A percentile compares a stretch with the other conserved stretches of the same genome.
Conservation (phyloP, 805 yeast species). For the Barnettozyma vustinii region DNA sequence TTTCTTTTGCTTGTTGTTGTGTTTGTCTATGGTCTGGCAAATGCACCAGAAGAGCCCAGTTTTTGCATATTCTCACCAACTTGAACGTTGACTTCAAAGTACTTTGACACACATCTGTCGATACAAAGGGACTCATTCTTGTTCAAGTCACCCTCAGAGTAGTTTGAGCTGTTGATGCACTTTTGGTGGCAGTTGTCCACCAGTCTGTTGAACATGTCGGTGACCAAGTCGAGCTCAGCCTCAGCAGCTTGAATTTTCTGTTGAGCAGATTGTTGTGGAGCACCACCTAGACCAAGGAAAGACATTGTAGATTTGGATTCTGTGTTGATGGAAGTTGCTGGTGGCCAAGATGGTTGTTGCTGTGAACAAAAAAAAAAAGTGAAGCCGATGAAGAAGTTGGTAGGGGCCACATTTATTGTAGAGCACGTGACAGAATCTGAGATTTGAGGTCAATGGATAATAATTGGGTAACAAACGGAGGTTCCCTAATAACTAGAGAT, state of each 20-base stretch:
- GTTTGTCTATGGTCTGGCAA: slow-evolving; percentile 24
- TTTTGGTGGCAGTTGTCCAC: slow-evolving; percentile 86
- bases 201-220: slow-evolving; percentile 93
- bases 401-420: neutral
- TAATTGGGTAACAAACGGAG: too few relatives aligned
- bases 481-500: neutral
- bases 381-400: neutral
- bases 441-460: too few relatives aligned
- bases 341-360: neutral
- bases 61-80: slow-evolving; percentile 78
- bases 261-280: slow-evolving; percentile 68
- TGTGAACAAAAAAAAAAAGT: neutral
- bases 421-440: neutral
- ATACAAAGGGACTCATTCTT: slow-evolving; percentile 82
- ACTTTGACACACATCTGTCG: slow-evolving; percentile 94
- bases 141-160: slow-evolving; percentile 67
- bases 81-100: slow-evolving; percentile 89
- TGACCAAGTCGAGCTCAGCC: slow-evolving; percentile 94
- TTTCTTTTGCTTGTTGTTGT: neutral
- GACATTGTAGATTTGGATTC: slow-evolving; percentile 40
- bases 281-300: slow-evolving; percentile 68
- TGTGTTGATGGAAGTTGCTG: neutral
- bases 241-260: slow-evolving; percentile 89
- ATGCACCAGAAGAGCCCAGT: slow-evolving; percentile 40
- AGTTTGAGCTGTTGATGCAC: slow-evolving; percentile 59